Percentiles rank a stretch among this genome's conserved stretches.
Evolutionary conservation across 2,329 filamentous ascomycete species (phyloP).

Genomic region (Alternaria atra): DNA sequence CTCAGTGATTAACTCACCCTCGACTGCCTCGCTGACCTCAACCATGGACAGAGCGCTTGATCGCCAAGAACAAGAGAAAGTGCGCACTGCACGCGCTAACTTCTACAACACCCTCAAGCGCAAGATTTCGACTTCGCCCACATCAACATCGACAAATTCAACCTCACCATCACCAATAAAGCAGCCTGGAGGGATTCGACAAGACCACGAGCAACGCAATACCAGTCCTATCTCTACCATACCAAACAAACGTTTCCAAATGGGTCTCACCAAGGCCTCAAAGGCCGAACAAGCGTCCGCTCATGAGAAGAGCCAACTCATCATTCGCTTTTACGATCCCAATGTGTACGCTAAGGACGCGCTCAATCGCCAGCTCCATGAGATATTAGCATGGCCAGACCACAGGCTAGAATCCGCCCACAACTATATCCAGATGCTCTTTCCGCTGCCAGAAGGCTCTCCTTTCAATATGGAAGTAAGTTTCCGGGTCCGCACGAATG

Average conservation of each 20-base stretch:
- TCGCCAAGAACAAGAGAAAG: constrained; percentile 9
- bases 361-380: constrained; percentile 54
- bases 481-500: not conserved
- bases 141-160: constrained; percentile 15
- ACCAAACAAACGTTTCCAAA: constrained; percentile 27
- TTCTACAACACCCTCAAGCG: constrained; percentile 13
- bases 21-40: not conserved
- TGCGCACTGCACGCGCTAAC: constrained; percentile 5
- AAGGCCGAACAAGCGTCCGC: not conserved
- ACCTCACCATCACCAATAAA: not conserved
- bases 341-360: constrained; percentile 47
- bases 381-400: constrained; percentile 59
- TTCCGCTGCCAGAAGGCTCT: constrained; percentile 64
- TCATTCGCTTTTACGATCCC: constrained; percentile 61
- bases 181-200: not conserved
- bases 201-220: not conserved
- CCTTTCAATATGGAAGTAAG: constrained; percentile 47
- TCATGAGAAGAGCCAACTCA: constrained; percentile 23
- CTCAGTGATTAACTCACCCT: not conserved
- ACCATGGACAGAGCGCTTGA: constrained; percentile 16
- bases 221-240: not conserved
- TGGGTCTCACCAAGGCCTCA: constrained; percentile 15
- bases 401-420: constrained; percentile 57
- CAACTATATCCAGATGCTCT: constrained; percentile 66
- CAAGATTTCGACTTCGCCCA: constrained; percentile 3